These are phyloP conservation scores for Camelina hispida DNA, from an alignment of 345 rosid genomes.

Conservation along the genomic window DNA sequence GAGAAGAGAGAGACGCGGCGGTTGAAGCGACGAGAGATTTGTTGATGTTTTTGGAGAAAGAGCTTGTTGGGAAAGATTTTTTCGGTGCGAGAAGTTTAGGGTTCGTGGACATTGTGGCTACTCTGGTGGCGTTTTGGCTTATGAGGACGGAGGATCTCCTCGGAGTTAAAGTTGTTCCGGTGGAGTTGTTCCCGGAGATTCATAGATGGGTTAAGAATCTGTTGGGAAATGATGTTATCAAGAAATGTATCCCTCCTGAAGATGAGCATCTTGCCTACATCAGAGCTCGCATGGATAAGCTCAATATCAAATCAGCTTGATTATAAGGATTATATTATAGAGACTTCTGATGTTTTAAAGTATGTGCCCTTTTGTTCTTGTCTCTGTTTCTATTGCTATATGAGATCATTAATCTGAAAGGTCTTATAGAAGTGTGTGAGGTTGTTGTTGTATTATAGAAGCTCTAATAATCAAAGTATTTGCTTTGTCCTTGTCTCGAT, in stretches of 20 bases:
- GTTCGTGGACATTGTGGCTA: constrained; percentile 42
- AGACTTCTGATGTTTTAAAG: not conserved
- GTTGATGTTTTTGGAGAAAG: constrained; percentile 43
- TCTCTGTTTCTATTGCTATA: not conserved
- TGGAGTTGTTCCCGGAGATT: constrained; percentile 31
- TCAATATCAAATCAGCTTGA: constrained; percentile 18
- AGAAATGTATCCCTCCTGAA: constrained; percentile 43
- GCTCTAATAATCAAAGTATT: no score
- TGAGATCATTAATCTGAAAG: not conserved
- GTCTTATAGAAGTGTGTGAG: not conserved
- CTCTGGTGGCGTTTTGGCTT: constrained; percentile 40
- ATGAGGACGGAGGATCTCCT: constrained; percentile 31
- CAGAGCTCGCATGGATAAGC: constrained; percentile 31
- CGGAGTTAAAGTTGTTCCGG: constrained; percentile 37
- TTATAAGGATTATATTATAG: not conserved
- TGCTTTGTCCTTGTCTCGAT: no score
- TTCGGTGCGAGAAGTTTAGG: constrained; percentile 45
- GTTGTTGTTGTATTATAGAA: not conserved
- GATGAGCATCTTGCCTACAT: constrained; percentile 36
- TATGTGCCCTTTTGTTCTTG: constrained; percentile 8
- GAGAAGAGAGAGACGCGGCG: constrained; percentile 34
- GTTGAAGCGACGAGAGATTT: constrained; percentile 37
- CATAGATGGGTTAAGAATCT: constrained; percentile 32
- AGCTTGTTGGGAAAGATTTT: constrained; percentile 44
- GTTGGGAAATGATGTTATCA: constrained; percentile 22